These are phyloP conservation scores for Ascochyta viciae-villosae DNA, from an alignment of 2,329 filamentous ascomycete species.

Conservation along the genomic window DNA sequence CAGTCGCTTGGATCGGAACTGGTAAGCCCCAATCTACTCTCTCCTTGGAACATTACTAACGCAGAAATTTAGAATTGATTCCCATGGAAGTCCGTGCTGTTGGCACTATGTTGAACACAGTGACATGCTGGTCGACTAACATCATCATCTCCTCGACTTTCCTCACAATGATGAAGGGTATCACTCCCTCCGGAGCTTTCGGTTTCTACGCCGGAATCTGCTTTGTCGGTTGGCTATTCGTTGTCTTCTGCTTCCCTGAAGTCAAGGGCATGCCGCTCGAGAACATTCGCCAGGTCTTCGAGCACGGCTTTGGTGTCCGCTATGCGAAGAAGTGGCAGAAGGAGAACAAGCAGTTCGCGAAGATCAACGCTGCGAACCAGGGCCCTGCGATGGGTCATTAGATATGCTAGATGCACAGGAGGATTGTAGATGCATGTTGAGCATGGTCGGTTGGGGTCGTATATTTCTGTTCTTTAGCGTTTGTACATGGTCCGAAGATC, in stretches of 20 bases:
- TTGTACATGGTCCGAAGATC: not conserved
- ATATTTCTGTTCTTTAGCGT: not conserved
- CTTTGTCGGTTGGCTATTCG: conserved; percentile 45
- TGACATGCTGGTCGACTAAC: conserved; percentile 44
- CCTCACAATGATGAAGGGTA: conserved; percentile 50
- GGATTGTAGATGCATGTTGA: not conserved
- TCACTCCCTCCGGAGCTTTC: conserved; percentile 48
- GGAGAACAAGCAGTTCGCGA: conserved; percentile 46
- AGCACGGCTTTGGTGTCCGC: conserved; percentile 45
- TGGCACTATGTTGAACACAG: conserved; percentile 48
- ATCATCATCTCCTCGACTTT: conserved; percentile 50
- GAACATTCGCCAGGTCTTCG: conserved; percentile 45
- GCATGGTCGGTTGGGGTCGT: not conserved
- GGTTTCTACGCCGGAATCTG: conserved; percentile 50
- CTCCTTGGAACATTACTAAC: not conserved
- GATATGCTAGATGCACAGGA: not conserved
- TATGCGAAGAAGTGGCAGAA: conserved; percentile 47
- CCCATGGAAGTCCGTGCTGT: conserved; percentile 49
- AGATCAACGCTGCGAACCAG: conserved; percentile 31
- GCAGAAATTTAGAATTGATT: conserved; percentile 34
- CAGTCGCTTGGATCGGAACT: conserved; percentile 43
- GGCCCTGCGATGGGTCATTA: conserved; percentile 33
- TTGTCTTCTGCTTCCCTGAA: conserved; percentile 49
- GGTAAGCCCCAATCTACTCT: conserved; percentile 3
- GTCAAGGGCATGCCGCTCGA: conserved; percentile 47